A percentile compares a stretch with the other conserved stretches of the same genome.
Conservation (phyloP, 495 filamentous ascomycete species). For the Penicillium maclennaniae region DNA sequence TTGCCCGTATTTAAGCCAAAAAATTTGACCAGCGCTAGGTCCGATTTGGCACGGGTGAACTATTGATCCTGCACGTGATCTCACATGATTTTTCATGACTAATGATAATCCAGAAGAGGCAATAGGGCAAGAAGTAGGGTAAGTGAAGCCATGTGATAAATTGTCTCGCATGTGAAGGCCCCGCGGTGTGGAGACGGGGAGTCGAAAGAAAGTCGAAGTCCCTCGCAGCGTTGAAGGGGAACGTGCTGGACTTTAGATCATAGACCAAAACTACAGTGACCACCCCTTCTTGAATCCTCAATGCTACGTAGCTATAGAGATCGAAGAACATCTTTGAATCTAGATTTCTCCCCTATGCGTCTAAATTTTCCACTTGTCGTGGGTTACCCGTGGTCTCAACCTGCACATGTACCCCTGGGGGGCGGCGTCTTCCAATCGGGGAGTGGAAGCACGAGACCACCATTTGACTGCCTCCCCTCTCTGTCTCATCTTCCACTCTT, state of each 20-base stretch:
- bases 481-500: conserved; percentile 9
- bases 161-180: conserved; percentile 12
- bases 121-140: conserved; percentile 12
- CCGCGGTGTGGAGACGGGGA: conserved; percentile 1
- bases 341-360: background rate
- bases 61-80: conserved; percentile 2
- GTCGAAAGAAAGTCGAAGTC: background rate
- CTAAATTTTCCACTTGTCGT: background rate
- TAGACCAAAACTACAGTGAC: background rate
- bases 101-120: background rate
- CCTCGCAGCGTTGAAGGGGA: background rate
- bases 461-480: conserved; percentile 14
- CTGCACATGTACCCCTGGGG: background rate
- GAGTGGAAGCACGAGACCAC: conserved; percentile 43
- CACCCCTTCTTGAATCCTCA: background rate
- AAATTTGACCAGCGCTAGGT: conserved; percentile 21
- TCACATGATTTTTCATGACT: background rate
- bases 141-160: conserved; percentile 5
- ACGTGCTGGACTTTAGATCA: too few relatives aligned
- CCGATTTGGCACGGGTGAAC: conserved; percentile 19
- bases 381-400: background rate
- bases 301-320: background rate
- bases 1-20: conserved; percentile 23
- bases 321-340: background rate
- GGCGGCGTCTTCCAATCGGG: conserved; percentile 31